A percentile compares a stretch with the other conserved stretches of the same genome.
phyloP scores from a whole-genome alignment of 2,329 filamentous ascomycete genomes.

The Sporothrix protearum region DNA sequence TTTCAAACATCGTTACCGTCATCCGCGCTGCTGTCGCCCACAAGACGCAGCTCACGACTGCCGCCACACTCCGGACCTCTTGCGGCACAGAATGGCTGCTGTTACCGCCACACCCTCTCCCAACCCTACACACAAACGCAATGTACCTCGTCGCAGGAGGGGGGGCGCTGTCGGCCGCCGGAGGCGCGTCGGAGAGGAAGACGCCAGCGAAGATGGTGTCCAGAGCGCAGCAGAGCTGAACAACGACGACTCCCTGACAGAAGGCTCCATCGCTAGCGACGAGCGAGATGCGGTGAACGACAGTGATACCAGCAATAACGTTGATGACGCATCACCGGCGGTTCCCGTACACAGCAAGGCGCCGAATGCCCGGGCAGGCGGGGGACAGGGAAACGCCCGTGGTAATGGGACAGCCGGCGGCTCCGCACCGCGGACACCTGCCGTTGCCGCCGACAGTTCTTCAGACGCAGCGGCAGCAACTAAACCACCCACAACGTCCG shows the following conservation, averaged over 20 bases:
- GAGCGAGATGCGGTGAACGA: slow-evolving; percentile 58
- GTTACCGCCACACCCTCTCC: slow-evolving; percentile 16
- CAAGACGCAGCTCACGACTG: neutral
- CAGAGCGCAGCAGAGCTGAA: slow-evolving; percentile 51
- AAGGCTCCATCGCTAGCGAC: slow-evolving; percentile 60
- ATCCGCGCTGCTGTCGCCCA: neutral
- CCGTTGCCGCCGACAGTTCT: neutral
- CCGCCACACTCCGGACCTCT: neutral
- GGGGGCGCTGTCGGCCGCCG: slow-evolving; percentile 56
- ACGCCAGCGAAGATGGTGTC: slow-evolving; percentile 60
- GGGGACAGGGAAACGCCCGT: slow-evolving; percentile 38
- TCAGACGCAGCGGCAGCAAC: neutral
- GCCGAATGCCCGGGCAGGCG: slow-evolving; percentile 20
- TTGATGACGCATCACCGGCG: slow-evolving; percentile 55
- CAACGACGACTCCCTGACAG: slow-evolving; percentile 64
- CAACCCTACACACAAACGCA: slow-evolving; percentile 21
- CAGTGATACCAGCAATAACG: slow-evolving; percentile 62
- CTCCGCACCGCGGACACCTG: slow-evolving; percentile 37
- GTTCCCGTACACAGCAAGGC: slow-evolving; percentile 36
- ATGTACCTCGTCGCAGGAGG: slow-evolving; percentile 56
- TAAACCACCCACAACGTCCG: neutral
- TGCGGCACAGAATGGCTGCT: slow-evolving; percentile 24
- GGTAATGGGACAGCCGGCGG: slow-evolving; percentile 30
- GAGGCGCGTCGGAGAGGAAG: slow-evolving; percentile 65
- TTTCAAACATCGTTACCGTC: neutral